Evolutionary conservation across 75 land plant genomes (phyloP).

Genomic region (Azolla pinnata): DNA sequence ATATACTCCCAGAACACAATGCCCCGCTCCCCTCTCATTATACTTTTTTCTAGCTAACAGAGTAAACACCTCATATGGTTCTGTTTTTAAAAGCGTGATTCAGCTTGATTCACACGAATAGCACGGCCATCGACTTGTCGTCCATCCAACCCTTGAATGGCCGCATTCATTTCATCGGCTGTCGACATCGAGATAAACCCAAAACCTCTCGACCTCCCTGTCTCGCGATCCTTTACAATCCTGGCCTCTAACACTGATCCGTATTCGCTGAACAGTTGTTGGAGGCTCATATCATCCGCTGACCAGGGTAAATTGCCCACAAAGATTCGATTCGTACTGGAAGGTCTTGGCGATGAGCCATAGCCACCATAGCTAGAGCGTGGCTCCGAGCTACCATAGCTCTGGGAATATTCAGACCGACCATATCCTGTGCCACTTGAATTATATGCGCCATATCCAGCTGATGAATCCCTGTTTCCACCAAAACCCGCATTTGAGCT

Average conservation of each 20-base stretch:
- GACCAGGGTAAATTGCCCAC: slow-evolving; percentile 88
- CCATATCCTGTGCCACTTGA: no score
- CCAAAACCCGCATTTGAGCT: no score
- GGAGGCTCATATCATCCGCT: slow-evolving; percentile 53
- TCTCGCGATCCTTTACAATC: slow-evolving; percentile 69
- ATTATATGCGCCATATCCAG: no score
- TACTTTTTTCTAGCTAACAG: no score
- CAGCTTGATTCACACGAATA: slow-evolving; percentile 14
- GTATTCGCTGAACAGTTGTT: slow-evolving; percentile 55
- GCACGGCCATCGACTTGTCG: slow-evolving; percentile 7
- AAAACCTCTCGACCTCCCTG: slow-evolving; percentile 84
- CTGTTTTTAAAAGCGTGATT: slow-evolving; percentile 1
- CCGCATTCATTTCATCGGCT: slow-evolving; percentile 50
- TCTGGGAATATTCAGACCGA: no score
- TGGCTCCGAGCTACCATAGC: slow-evolving; percentile 4
- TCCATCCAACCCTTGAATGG: slow-evolving; percentile 58
- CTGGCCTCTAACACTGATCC: slow-evolving; percentile 74
- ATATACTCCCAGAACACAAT: no score
- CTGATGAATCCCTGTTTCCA: no score
- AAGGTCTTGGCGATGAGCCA: slow-evolving; percentile 2
- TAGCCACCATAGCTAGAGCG: slow-evolving; percentile 1
- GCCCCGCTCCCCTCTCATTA: no score
- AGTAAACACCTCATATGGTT: no score
- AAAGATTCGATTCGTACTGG: slow-evolving; percentile 38
- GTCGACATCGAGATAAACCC: slow-evolving; percentile 71